phyloP scores from a whole-genome alignment of 306 rosid species.

The Begonia fuchsioides region DNA sequence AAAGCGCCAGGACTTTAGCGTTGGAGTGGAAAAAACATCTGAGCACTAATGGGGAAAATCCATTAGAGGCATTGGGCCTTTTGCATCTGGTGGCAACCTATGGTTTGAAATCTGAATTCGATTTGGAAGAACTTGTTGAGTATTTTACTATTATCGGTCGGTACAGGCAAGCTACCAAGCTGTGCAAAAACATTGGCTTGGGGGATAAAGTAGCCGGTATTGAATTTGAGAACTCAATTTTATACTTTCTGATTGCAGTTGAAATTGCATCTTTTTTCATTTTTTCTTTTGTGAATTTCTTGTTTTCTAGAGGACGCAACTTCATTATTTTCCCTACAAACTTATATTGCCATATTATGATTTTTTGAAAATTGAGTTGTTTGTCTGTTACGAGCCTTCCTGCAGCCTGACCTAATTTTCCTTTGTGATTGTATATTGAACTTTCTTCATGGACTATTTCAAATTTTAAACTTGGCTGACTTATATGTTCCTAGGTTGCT shows the following conservation, averaged over 20 bases:
- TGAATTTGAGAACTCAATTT: background rate
- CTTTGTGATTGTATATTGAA: too few relatives aligned
- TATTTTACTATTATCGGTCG: conserved; percentile 18
- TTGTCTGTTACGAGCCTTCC: too few relatives aligned
- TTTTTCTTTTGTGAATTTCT: too few relatives aligned
- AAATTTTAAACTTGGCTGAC: too few relatives aligned
- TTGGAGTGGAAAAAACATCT: conserved; percentile 33
- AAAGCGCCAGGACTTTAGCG: conserved; percentile 37
- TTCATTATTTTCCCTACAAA: too few relatives aligned
- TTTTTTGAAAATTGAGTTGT: too few relatives aligned
- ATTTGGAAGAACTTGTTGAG: conserved; percentile 42
- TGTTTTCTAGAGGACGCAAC: too few relatives aligned
- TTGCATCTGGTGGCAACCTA: conserved; percentile 44
- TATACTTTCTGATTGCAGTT: background rate
- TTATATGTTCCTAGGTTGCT: too few relatives aligned
- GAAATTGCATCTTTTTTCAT: background rate
- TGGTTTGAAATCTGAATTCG: conserved; percentile 34
- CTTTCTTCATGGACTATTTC: too few relatives aligned
- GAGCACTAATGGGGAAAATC: conserved; percentile 14
- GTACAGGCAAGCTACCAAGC: conserved; percentile 25
- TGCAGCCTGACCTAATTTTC: too few relatives aligned
- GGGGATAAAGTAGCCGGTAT: conserved; percentile 27
- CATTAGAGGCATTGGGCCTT: conserved; percentile 36
- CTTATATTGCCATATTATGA: too few relatives aligned
- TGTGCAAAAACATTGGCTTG: conserved; percentile 30